Percentiles rank a stretch among this genome's conserved stretches.
Conservation (phyloP, 1,139 yeast species). For the Hemisphaericaspora lyxosophila region DNA sequence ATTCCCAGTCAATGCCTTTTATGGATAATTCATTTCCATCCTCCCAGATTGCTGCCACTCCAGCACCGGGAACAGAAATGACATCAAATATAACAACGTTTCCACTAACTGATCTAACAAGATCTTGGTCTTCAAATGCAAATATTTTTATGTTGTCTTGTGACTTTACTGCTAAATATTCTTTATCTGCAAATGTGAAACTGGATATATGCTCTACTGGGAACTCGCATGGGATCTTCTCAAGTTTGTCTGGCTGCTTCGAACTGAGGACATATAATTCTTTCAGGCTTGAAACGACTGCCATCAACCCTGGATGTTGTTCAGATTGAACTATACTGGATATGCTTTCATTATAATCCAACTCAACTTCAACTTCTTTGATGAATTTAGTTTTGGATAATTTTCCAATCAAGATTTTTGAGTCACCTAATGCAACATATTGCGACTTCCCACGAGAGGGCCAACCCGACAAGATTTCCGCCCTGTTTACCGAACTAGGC, state of each 20-base stretch:
- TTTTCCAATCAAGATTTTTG: constrained; percentile 5
- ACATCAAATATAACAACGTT: constrained; percentile 5
- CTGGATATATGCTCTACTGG: constrained; percentile 1
- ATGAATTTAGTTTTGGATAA: constrained; percentile 8
- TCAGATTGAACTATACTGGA: constrained; percentile 1
- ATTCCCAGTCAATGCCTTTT: constrained; percentile 4
- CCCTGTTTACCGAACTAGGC: not conserved
- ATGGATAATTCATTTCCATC: constrained; percentile 7
- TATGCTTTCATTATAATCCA: not conserved
- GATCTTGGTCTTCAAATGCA: constrained; percentile 3
- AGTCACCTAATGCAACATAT: not conserved
- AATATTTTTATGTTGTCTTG: not conserved
- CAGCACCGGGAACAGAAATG: constrained; percentile 1
- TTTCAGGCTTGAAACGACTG: not conserved
- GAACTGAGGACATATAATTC: not conserved
- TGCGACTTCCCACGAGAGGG: not conserved
- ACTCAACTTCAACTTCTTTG: constrained; percentile 5
- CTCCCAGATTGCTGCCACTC: constrained; percentile 6
- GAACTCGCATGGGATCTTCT: not conserved
- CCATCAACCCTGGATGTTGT: not conserved
- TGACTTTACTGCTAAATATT: constrained; percentile 6
- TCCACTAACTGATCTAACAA: constrained; percentile 3
- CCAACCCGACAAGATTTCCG: constrained; percentile 1
- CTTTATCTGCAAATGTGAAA: constrained; percentile 5
- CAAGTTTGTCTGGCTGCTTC: not conserved